phyloP scores from a whole-genome alignment of 805 yeast species.

The Candida nemodendra region DNA sequence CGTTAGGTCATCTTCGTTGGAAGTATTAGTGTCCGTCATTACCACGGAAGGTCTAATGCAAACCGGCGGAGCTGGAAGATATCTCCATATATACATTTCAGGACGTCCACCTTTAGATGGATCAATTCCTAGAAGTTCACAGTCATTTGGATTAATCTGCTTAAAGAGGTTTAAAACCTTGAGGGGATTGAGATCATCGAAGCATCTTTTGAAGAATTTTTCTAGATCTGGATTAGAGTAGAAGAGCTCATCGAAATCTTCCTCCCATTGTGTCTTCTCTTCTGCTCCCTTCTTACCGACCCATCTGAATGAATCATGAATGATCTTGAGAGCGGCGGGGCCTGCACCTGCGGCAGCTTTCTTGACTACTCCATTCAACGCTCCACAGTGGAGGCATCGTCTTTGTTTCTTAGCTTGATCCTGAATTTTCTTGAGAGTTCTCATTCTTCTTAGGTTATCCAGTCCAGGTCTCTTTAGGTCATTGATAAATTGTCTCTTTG shows the following conservation, averaged over 20 bases:
- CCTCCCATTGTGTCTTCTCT: conserved; percentile 85
- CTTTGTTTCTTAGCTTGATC: conserved; percentile 97
- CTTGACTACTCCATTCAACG: conserved; percentile 94
- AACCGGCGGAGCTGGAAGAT: conserved; percentile 97
- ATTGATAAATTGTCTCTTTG: conserved; percentile 64
- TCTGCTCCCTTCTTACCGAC: conserved; percentile 84
- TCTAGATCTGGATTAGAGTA: conserved; percentile 83
- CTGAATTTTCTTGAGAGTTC: conserved; percentile 70
- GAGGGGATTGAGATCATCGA: conserved; percentile 92
- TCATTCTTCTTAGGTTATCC: conserved; percentile 92
- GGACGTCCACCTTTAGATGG: conserved; percentile 89
- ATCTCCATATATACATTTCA: conserved; percentile 95
- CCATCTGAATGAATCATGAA: conserved; percentile 96
- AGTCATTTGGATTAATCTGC: conserved; percentile 80
- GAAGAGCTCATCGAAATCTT: conserved; percentile 75
- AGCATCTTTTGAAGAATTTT: conserved; percentile 78
- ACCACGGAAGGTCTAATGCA: conserved; percentile 96
- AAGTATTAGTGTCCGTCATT: conserved; percentile 84
- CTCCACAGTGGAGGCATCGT: conserved; percentile 82
- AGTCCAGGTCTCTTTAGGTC: conserved; percentile 85
- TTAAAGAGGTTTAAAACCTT: conserved; percentile 85
- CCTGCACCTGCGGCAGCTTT: conserved; percentile 91
- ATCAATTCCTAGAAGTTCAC: conserved; percentile 90
- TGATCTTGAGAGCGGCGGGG: conserved; percentile 89
- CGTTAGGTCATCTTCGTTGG: conserved; percentile 96